A percentile compares a stretch with the other conserved stretches of the same genome.
Evolutionary conservation across 2,329 filamentous ascomycete genomes (phyloP).

Genomic region (Calonectria henricotiae): DNA sequence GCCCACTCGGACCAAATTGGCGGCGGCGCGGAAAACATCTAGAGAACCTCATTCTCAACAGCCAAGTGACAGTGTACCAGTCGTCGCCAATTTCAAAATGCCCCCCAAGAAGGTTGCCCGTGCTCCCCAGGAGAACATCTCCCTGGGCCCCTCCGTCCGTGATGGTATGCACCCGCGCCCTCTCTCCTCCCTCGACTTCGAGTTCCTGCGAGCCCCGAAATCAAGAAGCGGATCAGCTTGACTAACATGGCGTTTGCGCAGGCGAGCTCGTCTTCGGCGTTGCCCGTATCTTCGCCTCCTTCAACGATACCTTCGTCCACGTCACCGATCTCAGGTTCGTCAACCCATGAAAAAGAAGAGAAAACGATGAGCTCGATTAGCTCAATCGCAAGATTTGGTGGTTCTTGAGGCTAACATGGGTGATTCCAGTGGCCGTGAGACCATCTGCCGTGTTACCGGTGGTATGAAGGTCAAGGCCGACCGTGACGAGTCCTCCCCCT

Average conservation of each 20-base stretch:
- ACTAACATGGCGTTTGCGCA: constrained; percentile 58
- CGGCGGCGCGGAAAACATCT: constrained; percentile 51
- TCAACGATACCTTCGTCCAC: constrained; percentile 97
- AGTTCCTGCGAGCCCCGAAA: constrained; percentile 20
- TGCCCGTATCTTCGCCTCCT: constrained; percentile 95
- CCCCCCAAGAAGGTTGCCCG: constrained; percentile 92
- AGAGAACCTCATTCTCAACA: constrained; percentile 56
- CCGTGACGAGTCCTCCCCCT: constrained; percentile 99
- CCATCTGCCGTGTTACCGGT: constrained; percentile 99
- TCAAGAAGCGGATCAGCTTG: constrained; percentile 18
- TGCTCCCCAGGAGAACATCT: constrained; percentile 96
- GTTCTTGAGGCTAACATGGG: constrained; percentile 56
- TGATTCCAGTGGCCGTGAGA: constrained; percentile 96
- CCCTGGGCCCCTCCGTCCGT: constrained; percentile 95
- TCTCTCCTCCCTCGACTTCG: constrained; percentile 19
- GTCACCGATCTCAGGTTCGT: constrained; percentile 97
- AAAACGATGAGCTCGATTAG: constrained; percentile 31
- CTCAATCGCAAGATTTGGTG: constrained; percentile 39
- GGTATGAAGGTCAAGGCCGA: constrained; percentile 99
- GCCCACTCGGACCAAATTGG: constrained; percentile 51
- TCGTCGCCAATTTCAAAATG: constrained; percentile 76
- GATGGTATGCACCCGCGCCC: constrained; percentile 78
- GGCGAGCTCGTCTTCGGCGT: constrained; percentile 98
- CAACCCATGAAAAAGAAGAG: constrained; percentile 46
- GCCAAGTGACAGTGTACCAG: constrained; percentile 57